phyloP scores from a whole-genome alignment of 176 grass and related monocot species.

The Typha latifolia region DNA sequence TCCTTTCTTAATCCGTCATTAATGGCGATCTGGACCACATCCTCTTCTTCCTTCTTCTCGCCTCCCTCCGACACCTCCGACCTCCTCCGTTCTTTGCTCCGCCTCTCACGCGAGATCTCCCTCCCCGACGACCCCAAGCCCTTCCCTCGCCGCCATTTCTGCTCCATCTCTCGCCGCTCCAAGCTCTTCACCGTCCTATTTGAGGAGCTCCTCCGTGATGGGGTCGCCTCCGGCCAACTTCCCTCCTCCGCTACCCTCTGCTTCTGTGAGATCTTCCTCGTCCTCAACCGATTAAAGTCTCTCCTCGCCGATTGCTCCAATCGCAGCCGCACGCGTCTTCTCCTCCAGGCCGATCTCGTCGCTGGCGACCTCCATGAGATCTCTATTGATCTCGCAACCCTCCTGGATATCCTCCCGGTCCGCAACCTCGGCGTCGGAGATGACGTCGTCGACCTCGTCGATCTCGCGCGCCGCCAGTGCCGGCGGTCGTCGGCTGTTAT shows the following conservation, averaged over 20 bases:
- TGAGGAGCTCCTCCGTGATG: conserved; percentile 50
- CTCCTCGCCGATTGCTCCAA: conserved; percentile 47
- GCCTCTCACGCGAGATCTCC: conserved; percentile 52
- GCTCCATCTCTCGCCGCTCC: conserved; percentile 35
- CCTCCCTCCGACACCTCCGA: conserved; percentile 48
- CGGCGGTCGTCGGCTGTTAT: conserved; percentile 30
- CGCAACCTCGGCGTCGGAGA: conserved; percentile 57
- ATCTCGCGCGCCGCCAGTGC: conserved; percentile 65
- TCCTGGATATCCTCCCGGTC: conserved; percentile 68
- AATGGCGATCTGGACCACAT: conserved; percentile 9
- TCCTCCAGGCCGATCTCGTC: conserved; percentile 48
- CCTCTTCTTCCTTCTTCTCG: conserved; percentile 14
- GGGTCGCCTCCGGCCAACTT: background rate
- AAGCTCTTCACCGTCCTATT: conserved; percentile 55
- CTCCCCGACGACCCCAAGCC: background rate
- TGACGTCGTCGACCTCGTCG: conserved; percentile 53
- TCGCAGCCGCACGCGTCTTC: conserved; percentile 58
- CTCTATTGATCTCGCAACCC: conserved; percentile 54
- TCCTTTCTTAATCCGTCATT: background rate
- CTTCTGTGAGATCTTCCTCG: conserved; percentile 68
- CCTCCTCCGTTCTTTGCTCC: conserved; percentile 50
- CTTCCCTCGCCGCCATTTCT: conserved; percentile 18
- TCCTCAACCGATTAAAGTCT: conserved; percentile 69
- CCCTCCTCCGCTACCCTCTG: conserved; percentile 63
- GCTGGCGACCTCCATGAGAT: conserved; percentile 51